Percentiles rank a stretch among this genome's conserved stretches.
phyloP scores from a whole-genome alignment of 495 filamentous ascomycete genomes.

The Neurospora sp. region DNA sequence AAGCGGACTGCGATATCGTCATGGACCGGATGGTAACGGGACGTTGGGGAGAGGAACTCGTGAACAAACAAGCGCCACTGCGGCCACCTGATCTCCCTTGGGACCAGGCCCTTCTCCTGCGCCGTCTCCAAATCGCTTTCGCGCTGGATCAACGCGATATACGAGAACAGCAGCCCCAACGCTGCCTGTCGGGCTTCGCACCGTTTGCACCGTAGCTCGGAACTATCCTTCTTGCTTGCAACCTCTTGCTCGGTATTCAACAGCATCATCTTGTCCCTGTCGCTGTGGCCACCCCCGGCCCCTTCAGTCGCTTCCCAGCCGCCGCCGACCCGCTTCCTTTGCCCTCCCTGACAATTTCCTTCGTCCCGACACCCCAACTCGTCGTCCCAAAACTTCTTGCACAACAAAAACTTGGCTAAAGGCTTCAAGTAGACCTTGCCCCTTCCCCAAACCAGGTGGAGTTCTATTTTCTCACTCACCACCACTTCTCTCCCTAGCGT shows the following conservation, averaged over 20 bases:
- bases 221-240: background rate
- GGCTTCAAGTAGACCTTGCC: constrained; percentile 28
- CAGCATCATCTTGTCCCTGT: background rate
- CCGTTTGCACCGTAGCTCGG: background rate
- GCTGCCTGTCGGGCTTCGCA: constrained; percentile 7
- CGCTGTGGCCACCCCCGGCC: background rate
- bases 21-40: constrained; percentile 21
- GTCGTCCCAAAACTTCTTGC: constrained; percentile 22
- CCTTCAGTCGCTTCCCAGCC: background rate
- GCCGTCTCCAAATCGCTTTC: constrained; percentile 32
- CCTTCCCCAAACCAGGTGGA: constrained; percentile 34
- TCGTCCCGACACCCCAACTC: constrained; percentile 2
- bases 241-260: background rate
- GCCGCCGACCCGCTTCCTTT: background rate
- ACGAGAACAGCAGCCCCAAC: constrained; percentile 29
- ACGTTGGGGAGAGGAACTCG: constrained; percentile 5
- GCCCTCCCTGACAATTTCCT: background rate
- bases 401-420: constrained; percentile 26
- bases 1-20: constrained; percentile 29
- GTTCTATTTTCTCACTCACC: constrained; percentile 30
- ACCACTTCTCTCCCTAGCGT: constrained; percentile 28
- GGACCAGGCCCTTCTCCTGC: constrained; percentile 21
- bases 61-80: constrained; percentile 5
- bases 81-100: constrained; percentile 13
- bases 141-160: constrained; percentile 24